A percentile compares a stretch with the other conserved stretches of the same genome.
Conservation (phyloP, 1,139 yeast genomes). For the Magnusiomyces clavatus region DNA sequence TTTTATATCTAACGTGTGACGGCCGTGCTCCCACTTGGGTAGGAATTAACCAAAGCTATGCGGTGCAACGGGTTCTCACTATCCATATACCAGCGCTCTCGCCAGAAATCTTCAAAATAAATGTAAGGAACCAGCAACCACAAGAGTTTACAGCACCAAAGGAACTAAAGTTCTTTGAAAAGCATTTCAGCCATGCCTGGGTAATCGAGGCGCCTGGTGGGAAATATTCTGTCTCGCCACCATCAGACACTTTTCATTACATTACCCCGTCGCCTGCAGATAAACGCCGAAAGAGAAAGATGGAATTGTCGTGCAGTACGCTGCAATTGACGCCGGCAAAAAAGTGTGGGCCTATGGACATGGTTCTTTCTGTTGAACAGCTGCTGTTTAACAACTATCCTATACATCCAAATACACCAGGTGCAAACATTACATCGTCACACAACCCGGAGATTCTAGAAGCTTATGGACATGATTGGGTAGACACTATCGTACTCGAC, state of each 20-base stretch:
- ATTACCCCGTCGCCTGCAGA: not conserved
- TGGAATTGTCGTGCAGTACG: constrained; percentile 4
- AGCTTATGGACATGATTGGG: constrained; percentile 40
- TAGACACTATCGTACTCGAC: constrained; percentile 45
- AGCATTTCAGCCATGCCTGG: constrained; percentile 37
- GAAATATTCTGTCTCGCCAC: constrained; percentile 47
- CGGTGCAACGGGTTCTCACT: constrained; percentile 47
- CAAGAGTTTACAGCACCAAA: constrained; percentile 1
- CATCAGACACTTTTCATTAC: constrained; percentile 36
- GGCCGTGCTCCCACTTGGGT: constrained; percentile 39
- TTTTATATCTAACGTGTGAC: constrained; percentile 39
- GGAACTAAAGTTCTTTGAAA: constrained; percentile 35
- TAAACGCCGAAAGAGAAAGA: constrained; percentile 15
- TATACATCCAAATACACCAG: constrained; percentile 39
- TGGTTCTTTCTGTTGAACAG: constrained; percentile 42
- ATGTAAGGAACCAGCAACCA: constrained; percentile 5
- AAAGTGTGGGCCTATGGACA: constrained; percentile 37
- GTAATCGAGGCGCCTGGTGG: constrained; percentile 57
- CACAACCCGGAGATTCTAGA: constrained; percentile 19
- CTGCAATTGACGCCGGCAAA: not conserved
- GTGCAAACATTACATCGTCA: not conserved
- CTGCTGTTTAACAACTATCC: constrained; percentile 51
- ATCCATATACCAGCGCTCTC: constrained; percentile 61
- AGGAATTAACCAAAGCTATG: constrained; percentile 25
- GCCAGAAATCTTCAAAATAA: constrained; percentile 36